Conservation (phyloP, 148 eudicot species). For the Suaeda aralocaspica region DNA sequence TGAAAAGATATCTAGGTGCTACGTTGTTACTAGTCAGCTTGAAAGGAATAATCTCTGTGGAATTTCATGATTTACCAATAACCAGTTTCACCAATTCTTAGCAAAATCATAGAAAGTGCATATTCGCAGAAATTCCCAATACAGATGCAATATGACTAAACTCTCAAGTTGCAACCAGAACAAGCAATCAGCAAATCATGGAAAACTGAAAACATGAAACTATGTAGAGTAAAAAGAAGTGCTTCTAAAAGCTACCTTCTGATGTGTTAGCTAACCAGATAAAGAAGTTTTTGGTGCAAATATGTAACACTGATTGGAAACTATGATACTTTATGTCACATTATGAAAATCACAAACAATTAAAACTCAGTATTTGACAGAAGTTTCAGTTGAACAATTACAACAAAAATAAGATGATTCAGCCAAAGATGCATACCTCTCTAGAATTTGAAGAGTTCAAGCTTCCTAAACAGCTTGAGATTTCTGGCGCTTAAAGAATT, state of each 20-base stretch:
- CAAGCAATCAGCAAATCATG: not conserved
- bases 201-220: not conserved
- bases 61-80: too few relatives aligned
- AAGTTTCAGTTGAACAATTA: not conserved
- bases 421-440: slow-evolving; percentile 9
- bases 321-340: not conserved
- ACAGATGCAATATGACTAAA: too few relatives aligned
- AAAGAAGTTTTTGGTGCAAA: not conserved
- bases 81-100: too few relatives aligned
- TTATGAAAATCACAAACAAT: not conserved
- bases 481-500: slow-evolving; percentile 71
- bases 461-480: slow-evolving; percentile 40
- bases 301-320: not conserved
- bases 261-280: not conserved
- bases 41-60: too few relatives aligned
- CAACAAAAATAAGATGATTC: not conserved
- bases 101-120: too few relatives aligned
- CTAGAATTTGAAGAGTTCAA: too few relatives aligned
- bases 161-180: too few relatives aligned
- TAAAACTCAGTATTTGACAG: not conserved
- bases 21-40: too few relatives aligned
- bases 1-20: too few relatives aligned
- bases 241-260: not conserved
- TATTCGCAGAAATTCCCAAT: too few relatives aligned
- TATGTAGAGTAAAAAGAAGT: not conserved